Percentiles rank a stretch among this genome's conserved stretches.
Evolutionary conservation across 2,329 filamentous ascomycete species (phyloP).

Genomic region (Mycosphaerella arachidis): DNA sequence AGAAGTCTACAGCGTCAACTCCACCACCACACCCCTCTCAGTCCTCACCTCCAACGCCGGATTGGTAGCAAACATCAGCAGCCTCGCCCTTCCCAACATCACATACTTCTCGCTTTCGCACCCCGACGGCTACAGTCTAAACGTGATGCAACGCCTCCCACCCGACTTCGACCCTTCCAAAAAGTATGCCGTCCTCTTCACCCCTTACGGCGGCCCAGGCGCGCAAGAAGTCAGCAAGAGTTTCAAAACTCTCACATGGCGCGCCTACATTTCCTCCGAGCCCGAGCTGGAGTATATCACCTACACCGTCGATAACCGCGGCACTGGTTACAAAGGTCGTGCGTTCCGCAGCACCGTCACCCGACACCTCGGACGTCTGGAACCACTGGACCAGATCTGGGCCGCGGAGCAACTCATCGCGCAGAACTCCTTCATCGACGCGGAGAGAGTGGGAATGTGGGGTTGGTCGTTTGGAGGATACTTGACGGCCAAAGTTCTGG

Average conservation of each 20-base stretch:
- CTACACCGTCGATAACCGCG: slow-evolving; percentile 65
- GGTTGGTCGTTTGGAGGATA: slow-evolving; percentile 68
- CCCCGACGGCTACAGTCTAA: slow-evolving; percentile 57
- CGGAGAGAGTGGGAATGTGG: slow-evolving; percentile 59
- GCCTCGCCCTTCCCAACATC: slow-evolving; percentile 61
- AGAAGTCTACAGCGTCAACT: slow-evolving; percentile 58
- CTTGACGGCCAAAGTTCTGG: slow-evolving; percentile 61
- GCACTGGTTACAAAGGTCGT: slow-evolving; percentile 61
- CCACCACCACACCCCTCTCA: slow-evolving; percentile 49
- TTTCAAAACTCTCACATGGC: slow-evolving; percentile 55
- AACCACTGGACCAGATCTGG: slow-evolving; percentile 64
- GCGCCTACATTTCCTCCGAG: slow-evolving; percentile 61
- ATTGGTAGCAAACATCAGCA: slow-evolving; percentile 51
- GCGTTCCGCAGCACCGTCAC: slow-evolving; percentile 57
- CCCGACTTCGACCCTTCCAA: slow-evolving; percentile 59
- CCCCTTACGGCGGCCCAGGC: slow-evolving; percentile 63
- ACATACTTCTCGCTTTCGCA: slow-evolving; percentile 60
- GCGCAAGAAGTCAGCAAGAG: slow-evolving; percentile 58
- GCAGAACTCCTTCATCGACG: slow-evolving; percentile 53
- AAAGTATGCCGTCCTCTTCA: slow-evolving; percentile 64
- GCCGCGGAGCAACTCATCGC: slow-evolving; percentile 55
- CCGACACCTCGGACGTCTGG: slow-evolving; percentile 57
- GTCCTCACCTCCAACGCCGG: slow-evolving; percentile 58
- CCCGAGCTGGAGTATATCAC: slow-evolving; percentile 64
- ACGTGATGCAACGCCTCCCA: slow-evolving; percentile 62